Evolutionary conservation across 345 rosid genomes (phyloP).

Genomic region (Linum lewisii): DNA sequence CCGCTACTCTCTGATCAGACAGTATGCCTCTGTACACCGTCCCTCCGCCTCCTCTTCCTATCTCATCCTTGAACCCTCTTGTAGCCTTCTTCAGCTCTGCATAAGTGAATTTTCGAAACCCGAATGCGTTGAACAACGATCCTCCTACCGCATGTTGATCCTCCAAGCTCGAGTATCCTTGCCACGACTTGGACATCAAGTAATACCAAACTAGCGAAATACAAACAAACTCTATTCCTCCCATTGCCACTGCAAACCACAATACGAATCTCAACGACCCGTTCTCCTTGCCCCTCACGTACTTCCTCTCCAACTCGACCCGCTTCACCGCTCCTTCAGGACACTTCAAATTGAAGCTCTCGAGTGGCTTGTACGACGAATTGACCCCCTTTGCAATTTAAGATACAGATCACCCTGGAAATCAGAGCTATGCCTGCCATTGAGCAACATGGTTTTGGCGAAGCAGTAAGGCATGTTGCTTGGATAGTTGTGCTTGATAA

Average conservation of each 20-base stretch:
- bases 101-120: constrained; percentile 15
- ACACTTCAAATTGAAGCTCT: constrained; percentile 4
- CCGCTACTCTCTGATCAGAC: constrained; percentile 8
- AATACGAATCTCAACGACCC: constrained; percentile 16
- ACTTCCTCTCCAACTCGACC: constrained; percentile 16
- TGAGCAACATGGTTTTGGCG: not conserved
- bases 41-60: constrained; percentile 13
- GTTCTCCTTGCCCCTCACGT: not conserved
- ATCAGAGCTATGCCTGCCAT: not conserved
- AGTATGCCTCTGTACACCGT: constrained; percentile 9
- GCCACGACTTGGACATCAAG: constrained; percentile 5
- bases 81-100: constrained; percentile 13
- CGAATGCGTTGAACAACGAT: constrained; percentile 13
- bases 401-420: not conserved
- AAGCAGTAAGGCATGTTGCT: constrained; percentile 7
- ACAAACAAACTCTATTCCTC: constrained; percentile 19
- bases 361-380: not conserved
- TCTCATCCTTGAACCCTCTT: constrained; percentile 6
- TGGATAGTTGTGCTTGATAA: not conserved
- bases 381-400: constrained; percentile 24
- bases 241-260: constrained; percentile 22
- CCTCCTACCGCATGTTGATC: too few species aligned
- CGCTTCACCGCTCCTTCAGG: not conserved
- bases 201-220: constrained; percentile 18
- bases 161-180: constrained; percentile 4